Conservation (phyloP, 192 early-diverging fungal species). For the Thamnidium elegans region DNA sequence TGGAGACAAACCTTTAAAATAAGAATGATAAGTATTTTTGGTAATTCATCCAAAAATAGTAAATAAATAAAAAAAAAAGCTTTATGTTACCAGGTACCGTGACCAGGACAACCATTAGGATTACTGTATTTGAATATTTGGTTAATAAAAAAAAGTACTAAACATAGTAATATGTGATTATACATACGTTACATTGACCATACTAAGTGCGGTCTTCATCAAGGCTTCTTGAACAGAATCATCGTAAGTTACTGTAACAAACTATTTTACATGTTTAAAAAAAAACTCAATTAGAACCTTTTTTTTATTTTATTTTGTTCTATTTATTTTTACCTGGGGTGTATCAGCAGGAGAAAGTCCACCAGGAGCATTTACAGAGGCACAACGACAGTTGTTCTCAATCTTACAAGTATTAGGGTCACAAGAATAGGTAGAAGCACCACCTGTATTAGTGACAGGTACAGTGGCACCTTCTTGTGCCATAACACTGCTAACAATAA, state of each 20-base stretch:
- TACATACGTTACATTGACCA: constrained; percentile 34
- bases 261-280: constrained; percentile 27
- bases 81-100: constrained; percentile 48
- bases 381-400: constrained; percentile 47
- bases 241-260: constrained; percentile 60
- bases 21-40: background rate
- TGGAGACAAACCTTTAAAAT: constrained; percentile 46
- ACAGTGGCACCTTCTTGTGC: constrained; percentile 33
- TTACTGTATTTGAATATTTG: constrained; percentile 27
- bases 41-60: too few species aligned
- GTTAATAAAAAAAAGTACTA: background rate
- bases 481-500: too few species aligned
- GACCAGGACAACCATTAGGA: constrained; percentile 60
- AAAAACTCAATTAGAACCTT: background rate
- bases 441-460: background rate
- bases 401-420: constrained; percentile 41
- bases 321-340: constrained; percentile 34
- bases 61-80: too few species aligned
- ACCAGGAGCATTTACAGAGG: constrained; percentile 45
- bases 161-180: background rate
- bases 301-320: background rate
- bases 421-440: constrained; percentile 33
- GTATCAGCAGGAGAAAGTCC: constrained; percentile 42
- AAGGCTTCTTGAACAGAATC: constrained; percentile 52
- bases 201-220: constrained; percentile 21